Conservation (phyloP, 305 asterid species). For the Rubia peregrina region DNA sequence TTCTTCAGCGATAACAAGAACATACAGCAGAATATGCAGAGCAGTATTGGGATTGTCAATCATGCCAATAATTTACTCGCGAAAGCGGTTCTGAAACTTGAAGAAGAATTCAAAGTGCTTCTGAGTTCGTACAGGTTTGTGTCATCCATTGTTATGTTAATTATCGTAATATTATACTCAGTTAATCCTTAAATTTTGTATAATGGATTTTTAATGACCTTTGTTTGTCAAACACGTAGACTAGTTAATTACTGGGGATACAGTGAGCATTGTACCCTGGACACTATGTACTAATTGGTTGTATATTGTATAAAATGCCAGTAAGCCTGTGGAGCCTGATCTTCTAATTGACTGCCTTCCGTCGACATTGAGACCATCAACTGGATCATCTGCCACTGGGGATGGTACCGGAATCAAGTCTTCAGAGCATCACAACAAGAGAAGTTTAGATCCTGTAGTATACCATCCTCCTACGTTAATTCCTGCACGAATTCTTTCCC, state of each 20-base stretch:
- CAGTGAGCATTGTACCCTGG: too few species aligned
- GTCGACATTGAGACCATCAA: conserved; percentile 57
- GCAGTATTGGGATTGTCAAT: conserved; percentile 56
- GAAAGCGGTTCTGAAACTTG: conserved; percentile 65
- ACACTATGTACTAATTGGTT: not conserved
- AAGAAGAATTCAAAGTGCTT: conserved; percentile 83
- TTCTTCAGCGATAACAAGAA: conserved; percentile 61
- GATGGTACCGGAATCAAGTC: conserved; percentile 43
- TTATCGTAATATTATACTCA: not conserved
- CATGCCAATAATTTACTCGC: conserved; percentile 59
- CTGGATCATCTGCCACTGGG: conserved; percentile 50
- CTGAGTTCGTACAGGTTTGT: conserved; percentile 66
- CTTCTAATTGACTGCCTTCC: conserved; percentile 87
- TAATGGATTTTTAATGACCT: too few species aligned
- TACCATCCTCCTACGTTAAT: conserved; percentile 66
- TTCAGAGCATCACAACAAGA: conserved; percentile 42
- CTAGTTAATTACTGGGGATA: too few species aligned
- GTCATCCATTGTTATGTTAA: not conserved
- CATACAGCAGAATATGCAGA: conserved; percentile 48
- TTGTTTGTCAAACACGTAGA: too few species aligned
- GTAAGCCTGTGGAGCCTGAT: conserved; percentile 96
- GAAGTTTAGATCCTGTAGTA: conserved; percentile 47
- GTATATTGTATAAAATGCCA: conserved; percentile 24
- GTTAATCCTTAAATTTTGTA: not conserved
- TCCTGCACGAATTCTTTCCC: conserved; percentile 73